Conservation (phyloP, 352 stramenopile species). For the Globisporangium alternatum region DNA sequence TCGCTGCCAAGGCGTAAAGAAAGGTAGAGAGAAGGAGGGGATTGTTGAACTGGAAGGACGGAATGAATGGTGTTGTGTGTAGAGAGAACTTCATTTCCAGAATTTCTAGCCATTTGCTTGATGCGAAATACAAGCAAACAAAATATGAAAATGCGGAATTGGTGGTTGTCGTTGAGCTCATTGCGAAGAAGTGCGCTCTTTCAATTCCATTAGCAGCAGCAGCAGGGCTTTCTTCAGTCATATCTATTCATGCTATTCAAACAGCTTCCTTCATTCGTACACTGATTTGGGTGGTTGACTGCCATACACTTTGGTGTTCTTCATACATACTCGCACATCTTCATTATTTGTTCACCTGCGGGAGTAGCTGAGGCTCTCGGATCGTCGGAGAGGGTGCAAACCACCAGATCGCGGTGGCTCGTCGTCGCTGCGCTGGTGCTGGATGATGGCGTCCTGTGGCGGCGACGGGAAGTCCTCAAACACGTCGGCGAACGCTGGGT, state of each 20-base stretch:
- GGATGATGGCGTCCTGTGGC: constrained; percentile 54
- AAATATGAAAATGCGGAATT: neutral
- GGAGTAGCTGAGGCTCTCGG: constrained; percentile 34
- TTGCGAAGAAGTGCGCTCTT: no score
- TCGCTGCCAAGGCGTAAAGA: constrained; percentile 12
- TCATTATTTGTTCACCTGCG: constrained; percentile 7
- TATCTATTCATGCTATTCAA: no score
- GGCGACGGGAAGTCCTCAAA: constrained; percentile 53
- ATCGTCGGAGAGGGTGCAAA: constrained; percentile 25
- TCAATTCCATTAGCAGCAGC: no score
- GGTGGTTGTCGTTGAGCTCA: neutral
- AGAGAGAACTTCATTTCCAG: neutral
- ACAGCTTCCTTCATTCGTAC: neutral
- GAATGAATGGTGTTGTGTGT: no score
- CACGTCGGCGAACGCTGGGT: constrained; percentile 47
- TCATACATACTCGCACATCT: neutral
- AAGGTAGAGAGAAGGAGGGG: neutral
- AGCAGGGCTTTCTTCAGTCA: no score
- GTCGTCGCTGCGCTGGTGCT: constrained; percentile 37
- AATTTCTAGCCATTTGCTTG: neutral
- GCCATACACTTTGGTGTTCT: neutral
- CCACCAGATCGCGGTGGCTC: constrained; percentile 1
- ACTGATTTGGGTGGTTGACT: neutral
- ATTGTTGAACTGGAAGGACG: no score
- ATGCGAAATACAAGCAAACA: neutral